Evolutionary conservation across 148 eudicot genomes (phyloP).

Genomic region (Spergularia bocconei): DNA sequence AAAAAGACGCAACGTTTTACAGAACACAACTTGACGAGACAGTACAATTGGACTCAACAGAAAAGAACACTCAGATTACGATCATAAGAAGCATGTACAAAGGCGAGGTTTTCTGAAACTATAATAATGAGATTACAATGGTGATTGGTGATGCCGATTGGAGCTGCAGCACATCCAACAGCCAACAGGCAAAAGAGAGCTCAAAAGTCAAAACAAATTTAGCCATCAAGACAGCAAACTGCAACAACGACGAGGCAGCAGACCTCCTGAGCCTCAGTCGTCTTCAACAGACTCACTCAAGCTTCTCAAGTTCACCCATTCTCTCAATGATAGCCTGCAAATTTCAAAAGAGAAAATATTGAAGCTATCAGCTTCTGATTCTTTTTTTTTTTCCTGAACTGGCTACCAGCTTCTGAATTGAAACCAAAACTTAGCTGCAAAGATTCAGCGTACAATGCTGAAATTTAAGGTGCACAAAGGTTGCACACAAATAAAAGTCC

Average conservation of each 20-base stretch:
- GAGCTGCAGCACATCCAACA: not conserved
- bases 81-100: slow-evolving; percentile 22
- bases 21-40: not conserved
- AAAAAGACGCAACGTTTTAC: not conserved
- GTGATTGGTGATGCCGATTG: not conserved
- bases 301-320: slow-evolving; percentile 90
- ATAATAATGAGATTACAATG: slow-evolving; percentile 4
- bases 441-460: not conserved
- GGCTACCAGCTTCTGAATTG: not conserved
- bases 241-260: not conserved
- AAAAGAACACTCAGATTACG: not conserved
- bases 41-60: not conserved
- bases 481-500: not conserved
- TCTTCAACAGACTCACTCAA: slow-evolving; percentile 36
- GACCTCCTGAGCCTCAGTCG: not conserved
- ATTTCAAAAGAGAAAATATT: slow-evolving; percentile 1
- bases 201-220: slow-evolving; percentile 4
- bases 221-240: not conserved
- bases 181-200: not conserved
- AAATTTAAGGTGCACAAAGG: not conserved
- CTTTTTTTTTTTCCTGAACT: too few relatives aligned
- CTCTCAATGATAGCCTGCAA: slow-evolving; percentile 72
- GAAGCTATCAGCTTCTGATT: not conserved
- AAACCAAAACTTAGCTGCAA: not conserved
- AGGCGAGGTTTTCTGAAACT: not conserved